Base-by-base conservation (phyloP, 2,329 filamentous ascomycete species). In the Xenoacremonium recifei region DNA sequence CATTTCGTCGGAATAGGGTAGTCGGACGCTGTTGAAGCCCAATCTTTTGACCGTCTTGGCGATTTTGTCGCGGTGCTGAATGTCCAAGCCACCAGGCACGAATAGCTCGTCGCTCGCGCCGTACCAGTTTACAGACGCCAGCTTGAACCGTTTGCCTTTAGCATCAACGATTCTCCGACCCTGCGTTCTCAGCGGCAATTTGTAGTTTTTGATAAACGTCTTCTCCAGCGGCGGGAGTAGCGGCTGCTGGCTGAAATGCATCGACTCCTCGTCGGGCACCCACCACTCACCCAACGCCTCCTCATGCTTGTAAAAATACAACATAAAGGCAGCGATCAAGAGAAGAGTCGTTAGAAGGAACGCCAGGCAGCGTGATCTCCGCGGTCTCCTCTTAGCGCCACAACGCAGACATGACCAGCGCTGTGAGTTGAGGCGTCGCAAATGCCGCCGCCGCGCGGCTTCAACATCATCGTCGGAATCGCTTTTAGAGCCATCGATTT, bases 81-180 rank as follows among this genome's bases (percentile, higher is more conserved):
- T 65, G 49, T 86, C 80, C 29, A 87, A 69, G 1, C 82, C 83
- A 25, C 80, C 79, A 0, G 79, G 73, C 10, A 86, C 73, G 53
- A 82, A 85, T 40, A 79, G 69, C 65, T 84, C 76, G 55, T 87
- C 83, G 57, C 80, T 84, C 3, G 77, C 82, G 23, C 84, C 83
- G 58, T 87, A 87, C 83, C 83, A 87, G 64, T 87, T 87, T 56
- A 85, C 70, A 16, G 78, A 82, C 15, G 77, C 66, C 6, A 87
- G 69, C 65, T 82, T 83, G 63, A 82, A 79, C 21, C 80, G 73
- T 21, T 72, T 69, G 29, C 75, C 77, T 2, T 66, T 56, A 7
- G 70, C 64, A 63, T 86, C 82, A 39, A 85, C 71, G 20, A 87
- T 72, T 49, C 84, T 59, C 32, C 82, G 74, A 5, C 83, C 82